Evolutionary conservation across 306 rosid genomes (phyloP), one percentile per base, ranked within the genome.

Genomic region (Medicago ruthenica): DNA sequence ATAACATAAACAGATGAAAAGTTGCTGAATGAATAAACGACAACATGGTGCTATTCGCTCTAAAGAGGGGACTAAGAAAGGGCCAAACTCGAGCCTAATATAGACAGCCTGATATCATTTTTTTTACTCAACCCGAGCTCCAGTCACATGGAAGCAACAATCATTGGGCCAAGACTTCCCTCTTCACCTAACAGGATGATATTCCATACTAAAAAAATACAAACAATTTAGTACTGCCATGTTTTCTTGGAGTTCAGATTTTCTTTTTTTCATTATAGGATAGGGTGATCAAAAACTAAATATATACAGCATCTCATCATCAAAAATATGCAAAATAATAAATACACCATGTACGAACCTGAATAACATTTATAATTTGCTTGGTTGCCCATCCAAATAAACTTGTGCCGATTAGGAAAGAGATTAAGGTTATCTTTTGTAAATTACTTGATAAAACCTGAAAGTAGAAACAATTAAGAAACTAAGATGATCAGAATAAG

Each of bases 321-420:
- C 22, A 73, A 51, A 60, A 53, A 61, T 27, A 79, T 45, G 37
- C 62, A 54, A 66, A 41, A 63, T 6, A 79, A 63, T 6, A 79
- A 63, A 58, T 36, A 40, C 18, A 70, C 75, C 50, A 48, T 1
- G 58, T 47, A 76, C 84, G 0, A 74, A 95, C 99, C 99, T 95
- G 99, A 27, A 95, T 95, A 60, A 92, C 41, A 82, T 95, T 95
- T 67, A 92, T 70, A 73, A 86, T 75, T 83, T 95, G 99, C 85
- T 95, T 95, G 84, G 88, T 93, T 18, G 93, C 92, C 92, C 99
- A 95, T 80, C 99, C 99, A 79, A 95, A 87, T 59, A 89, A 75
- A 85, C 88, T 87, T 36, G 87, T 73, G 58, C 67, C 87, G 20
- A 92, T 58, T 66, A 92, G 83, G 83, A 83, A 73, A 69, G 88